Conservation (phyloP, 2,329 filamentous ascomycete genomes). For the Microdochium nivale region DNA sequence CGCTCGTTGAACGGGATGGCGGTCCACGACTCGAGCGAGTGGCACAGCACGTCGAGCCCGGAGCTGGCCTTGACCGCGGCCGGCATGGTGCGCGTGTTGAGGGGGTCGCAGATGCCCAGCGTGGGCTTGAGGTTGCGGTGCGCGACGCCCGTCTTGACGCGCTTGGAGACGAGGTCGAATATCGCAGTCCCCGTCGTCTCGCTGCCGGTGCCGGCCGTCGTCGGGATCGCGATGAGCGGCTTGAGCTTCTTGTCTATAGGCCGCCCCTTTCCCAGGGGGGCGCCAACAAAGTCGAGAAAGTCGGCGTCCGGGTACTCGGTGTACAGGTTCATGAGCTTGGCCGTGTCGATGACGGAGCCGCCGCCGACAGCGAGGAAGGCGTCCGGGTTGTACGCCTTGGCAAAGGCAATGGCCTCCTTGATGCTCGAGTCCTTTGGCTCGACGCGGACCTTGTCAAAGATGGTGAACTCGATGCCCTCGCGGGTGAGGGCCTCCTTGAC, state of each 20-base stretch:
- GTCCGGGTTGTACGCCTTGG: conserved; percentile 72
- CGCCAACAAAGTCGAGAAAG: conserved; percentile 97
- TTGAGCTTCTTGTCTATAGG: conserved; percentile 64
- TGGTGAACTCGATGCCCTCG: conserved; percentile 71
- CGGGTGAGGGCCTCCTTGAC: conserved; percentile 70
- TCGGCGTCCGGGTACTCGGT: conserved; percentile 83
- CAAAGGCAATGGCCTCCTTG: conserved; percentile 81
- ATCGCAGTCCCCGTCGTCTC: conserved; percentile 98
- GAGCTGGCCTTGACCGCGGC: conserved; percentile 86
- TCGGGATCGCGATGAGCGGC: conserved; percentile 76
- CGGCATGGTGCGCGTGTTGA: conserved; percentile 96
- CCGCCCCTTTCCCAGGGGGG: conserved; percentile 76
- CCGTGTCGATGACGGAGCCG: conserved; percentile 94
- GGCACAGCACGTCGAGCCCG: conserved; percentile 90
- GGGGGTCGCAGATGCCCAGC: conserved; percentile 72
- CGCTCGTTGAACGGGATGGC: conserved; percentile 91
- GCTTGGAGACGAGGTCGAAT: conserved; percentile 84
- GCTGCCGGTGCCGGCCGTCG: conserved; percentile 78
- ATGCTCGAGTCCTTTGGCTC: conserved; percentile 89
- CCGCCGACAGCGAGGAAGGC: conserved; percentile 88
- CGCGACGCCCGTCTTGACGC: conserved; percentile 91
- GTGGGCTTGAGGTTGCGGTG: conserved; percentile 94
- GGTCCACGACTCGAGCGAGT: conserved; percentile 93
- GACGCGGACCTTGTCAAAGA: conserved; percentile 73
- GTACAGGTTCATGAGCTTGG: conserved; percentile 98